A percentile compares a stretch with the other conserved stretches of the same genome.
These are phyloP conservation scores for Hypoxylon lienhwacheense DNA, from an alignment of 495 filamentous ascomycete species.

Conservation along the genomic window DNA sequence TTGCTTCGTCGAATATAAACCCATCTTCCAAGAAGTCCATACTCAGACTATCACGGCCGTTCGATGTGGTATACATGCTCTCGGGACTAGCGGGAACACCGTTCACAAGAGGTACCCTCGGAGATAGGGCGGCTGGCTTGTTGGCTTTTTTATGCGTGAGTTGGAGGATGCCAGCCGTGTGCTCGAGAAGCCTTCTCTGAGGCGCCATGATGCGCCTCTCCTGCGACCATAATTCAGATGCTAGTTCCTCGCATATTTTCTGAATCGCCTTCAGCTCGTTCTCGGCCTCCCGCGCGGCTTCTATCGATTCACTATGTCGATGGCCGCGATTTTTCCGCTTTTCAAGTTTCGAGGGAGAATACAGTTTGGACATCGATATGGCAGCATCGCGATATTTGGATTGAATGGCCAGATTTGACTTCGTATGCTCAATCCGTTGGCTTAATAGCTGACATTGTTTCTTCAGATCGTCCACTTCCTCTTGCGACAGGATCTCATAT, in stretches of 20 bases:
- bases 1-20: conserved; percentile 75
- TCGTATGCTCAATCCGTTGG: conserved; percentile 74
- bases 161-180: conserved; percentile 88
- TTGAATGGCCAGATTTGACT: conserved; percentile 84
- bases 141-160: conserved; percentile 70
- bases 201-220: conserved; percentile 73
- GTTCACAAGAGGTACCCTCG: conserved; percentile 50
- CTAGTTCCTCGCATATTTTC: conserved; percentile 82
- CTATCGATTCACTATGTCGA: conserved; percentile 44
- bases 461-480: conserved; percentile 89
- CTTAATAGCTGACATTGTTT: conserved; percentile 72
- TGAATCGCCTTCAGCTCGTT: conserved; percentile 73
- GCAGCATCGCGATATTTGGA: conserved; percentile 93
- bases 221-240: conserved; percentile 73
- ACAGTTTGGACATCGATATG: conserved; percentile 75
- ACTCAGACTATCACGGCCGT: conserved; percentile 54
- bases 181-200: conserved; percentile 74
- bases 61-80: conserved; percentile 63
- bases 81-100: conserved; percentile 68
- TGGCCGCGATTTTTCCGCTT: conserved; percentile 57
- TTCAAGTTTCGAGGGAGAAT: conserved; percentile 52
- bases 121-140: conserved; percentile 33
- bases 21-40: conserved; percentile 50
- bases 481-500: conserved; percentile 83
- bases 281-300: conserved; percentile 61